Conservation (phyloP, 2,329 filamentous ascomycete genomes). For the Epichloe amarillans region DNA sequence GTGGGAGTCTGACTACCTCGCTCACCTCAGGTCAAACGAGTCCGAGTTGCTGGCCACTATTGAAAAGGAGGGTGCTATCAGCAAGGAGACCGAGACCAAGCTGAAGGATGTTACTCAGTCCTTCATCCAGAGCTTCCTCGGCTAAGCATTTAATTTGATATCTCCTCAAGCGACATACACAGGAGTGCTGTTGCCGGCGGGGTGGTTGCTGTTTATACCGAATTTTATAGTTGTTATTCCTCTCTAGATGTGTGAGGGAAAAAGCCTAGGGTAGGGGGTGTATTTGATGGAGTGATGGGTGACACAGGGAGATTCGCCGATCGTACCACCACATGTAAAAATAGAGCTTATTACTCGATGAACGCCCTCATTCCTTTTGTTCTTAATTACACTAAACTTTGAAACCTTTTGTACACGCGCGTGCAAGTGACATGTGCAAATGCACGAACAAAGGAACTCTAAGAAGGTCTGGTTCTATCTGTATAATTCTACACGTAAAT, state of each 20-base stretch:
- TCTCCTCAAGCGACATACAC: conserved; percentile 18
- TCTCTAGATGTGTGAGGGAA: conserved; percentile 32
- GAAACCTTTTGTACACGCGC: neutral
- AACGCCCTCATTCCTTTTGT: conserved; percentile 50
- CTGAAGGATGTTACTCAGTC: conserved; percentile 60
- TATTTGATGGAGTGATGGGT: conserved; percentile 33
- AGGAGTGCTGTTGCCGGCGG: conserved; percentile 17
- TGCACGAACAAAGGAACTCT: neutral
- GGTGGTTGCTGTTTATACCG: conserved; percentile 38
- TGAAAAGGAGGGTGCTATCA: conserved; percentile 88
- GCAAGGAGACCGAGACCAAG: conserved; percentile 82
- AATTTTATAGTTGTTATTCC: conserved; percentile 23
- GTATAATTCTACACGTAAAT: no score
- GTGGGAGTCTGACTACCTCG: conserved; percentile 92
- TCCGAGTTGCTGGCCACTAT: conserved; percentile 70
- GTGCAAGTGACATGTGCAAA: neutral
- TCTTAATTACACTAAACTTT: conserved; percentile 14
- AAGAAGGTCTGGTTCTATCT: no score
- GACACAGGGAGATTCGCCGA: conserved; percentile 30
- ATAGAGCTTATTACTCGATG: conserved; percentile 48
- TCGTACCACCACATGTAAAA: conserved; percentile 47
- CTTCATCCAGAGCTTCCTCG: conserved; percentile 90
- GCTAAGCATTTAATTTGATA: conserved; percentile 29
- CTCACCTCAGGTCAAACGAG: conserved; percentile 87
- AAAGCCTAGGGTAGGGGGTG: conserved; percentile 26